These are phyloP conservation scores for Cystofilobasidium ferigula DNA, from an alignment of 768 basidiomycete genomes.

Conservation along the genomic window DNA sequence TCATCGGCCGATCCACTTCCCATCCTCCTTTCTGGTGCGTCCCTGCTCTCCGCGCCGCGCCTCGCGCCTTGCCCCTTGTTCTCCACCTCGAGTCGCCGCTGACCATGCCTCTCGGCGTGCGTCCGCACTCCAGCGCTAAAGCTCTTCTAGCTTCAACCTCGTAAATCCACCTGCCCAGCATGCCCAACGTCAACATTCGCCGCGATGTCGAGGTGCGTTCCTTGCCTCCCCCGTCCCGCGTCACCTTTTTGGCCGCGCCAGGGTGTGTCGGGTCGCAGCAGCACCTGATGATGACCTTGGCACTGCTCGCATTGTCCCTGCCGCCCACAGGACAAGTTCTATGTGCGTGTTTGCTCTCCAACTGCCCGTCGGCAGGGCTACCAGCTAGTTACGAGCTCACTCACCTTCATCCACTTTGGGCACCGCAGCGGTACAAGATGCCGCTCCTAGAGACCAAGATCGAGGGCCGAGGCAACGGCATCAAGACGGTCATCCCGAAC, in stretches of 20 bases:
- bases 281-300: not conserved
- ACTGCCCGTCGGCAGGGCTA: not conserved
- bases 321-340: constrained; percentile 62
- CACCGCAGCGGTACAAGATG: constrained; percentile 53
- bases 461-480: constrained; percentile 98
- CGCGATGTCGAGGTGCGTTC: constrained; percentile 65
- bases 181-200: constrained; percentile 79
- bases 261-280: no score
- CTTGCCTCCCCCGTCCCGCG: not conserved
- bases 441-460: constrained; percentile 88
- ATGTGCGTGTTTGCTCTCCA: constrained; percentile 36
- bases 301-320: not conserved
- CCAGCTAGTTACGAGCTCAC: constrained; percentile 61
- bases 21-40: not conserved
- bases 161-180: constrained; percentile 25
- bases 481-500: constrained; percentile 97
- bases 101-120: not conserved
- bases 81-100: not conserved
- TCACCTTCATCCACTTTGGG: not conserved
- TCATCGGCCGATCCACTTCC: not conserved
- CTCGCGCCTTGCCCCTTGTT: not conserved
- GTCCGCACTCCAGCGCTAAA: constrained; percentile 16
- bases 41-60: not conserved
- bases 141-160: not conserved
- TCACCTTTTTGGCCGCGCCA: no score